phyloP scores from a whole-genome alignment of 2,329 filamentous ascomycete genomes.

The Penicillium digitatum region DNA sequence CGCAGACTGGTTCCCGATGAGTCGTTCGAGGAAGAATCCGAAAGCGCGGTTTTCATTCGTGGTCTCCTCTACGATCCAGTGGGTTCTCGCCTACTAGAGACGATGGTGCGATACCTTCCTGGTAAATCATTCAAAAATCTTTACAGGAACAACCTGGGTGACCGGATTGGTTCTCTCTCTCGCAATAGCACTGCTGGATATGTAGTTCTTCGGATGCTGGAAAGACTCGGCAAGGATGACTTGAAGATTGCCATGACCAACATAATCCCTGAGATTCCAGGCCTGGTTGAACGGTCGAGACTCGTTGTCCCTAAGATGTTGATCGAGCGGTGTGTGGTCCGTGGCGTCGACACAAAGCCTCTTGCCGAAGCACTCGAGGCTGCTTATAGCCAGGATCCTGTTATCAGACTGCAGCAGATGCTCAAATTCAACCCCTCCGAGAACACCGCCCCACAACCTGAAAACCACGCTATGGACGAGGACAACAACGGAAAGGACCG shows the following conservation, averaged over 20 bases:
- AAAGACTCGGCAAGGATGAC: conserved; percentile 81
- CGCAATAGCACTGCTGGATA: conserved; percentile 90
- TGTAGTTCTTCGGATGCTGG: conserved; percentile 75
- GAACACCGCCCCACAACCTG: conserved; percentile 2
- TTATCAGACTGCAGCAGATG: conserved; percentile 56
- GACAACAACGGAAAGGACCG: conserved; percentile 39
- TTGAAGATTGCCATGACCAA: conserved; percentile 67
- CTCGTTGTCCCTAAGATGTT: conserved; percentile 76
- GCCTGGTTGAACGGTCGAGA: conserved; percentile 69
- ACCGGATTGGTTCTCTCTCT: conserved; percentile 72
- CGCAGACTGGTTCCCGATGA: conserved; percentile 76
- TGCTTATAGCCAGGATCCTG: conserved; percentile 52
- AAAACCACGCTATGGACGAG: conserved; percentile 48
- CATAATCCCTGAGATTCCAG: conserved; percentile 68
- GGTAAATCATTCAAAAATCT: conserved; percentile 88
- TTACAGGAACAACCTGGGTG: conserved; percentile 73
- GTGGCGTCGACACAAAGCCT: conserved; percentile 55
- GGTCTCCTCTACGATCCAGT: conserved; percentile 85
- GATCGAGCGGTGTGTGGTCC: conserved; percentile 74
- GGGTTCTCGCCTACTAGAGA: conserved; percentile 85
- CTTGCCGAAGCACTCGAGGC: conserved; percentile 57
- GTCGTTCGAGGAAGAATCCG: conserved; percentile 66
- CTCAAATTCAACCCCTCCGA: conserved; percentile 48
- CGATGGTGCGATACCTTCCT: conserved; percentile 72
- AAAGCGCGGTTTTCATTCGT: conserved; percentile 76